A percentile compares a stretch with the other conserved stretches of the same genome.
These are phyloP conservation scores for Pichia sp. DNA, from an alignment of 1,139 yeast genomes.

Conservation along the genomic window DNA sequence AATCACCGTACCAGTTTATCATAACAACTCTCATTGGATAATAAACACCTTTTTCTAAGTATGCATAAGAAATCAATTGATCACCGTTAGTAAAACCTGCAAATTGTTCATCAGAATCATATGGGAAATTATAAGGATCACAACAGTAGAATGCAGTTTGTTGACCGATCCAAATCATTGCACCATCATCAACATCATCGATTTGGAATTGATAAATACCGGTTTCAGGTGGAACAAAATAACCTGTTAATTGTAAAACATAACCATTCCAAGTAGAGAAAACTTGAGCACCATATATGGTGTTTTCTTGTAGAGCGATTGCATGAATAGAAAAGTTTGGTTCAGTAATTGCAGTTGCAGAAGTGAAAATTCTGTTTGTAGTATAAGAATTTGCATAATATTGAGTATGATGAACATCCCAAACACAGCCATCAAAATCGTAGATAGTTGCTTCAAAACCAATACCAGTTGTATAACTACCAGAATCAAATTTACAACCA, in stretches of 20 bases:
- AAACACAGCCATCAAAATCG: constrained; percentile 4
- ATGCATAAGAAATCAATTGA: constrained; percentile 3
- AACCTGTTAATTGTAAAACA: constrained; percentile 19
- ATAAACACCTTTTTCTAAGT: constrained; percentile 11
- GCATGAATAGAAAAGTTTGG: constrained; percentile 14
- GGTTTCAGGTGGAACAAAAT: constrained; percentile 14
- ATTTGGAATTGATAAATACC: constrained; percentile 14
- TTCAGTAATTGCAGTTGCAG: constrained; percentile 8
- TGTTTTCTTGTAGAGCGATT: constrained; percentile 2
- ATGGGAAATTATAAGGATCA: constrained; percentile 11
- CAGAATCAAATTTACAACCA: constrained; percentile 7
- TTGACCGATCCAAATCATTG: constrained; percentile 15
- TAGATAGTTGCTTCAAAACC: constrained; percentile 13
- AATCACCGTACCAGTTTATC: constrained; percentile 12
- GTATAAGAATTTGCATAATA: constrained; percentile 13
- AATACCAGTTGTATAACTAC: neutral
- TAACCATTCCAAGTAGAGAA: constrained; percentile 11
- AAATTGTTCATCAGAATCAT: constrained; percentile 4
- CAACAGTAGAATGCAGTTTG: constrained; percentile 15
- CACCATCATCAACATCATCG: constrained; percentile 13
- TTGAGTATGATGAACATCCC: constrained; percentile 5
- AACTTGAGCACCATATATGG: constrained; percentile 8
- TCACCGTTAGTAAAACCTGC: constrained; percentile 3
- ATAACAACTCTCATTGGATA: constrained; percentile 19
- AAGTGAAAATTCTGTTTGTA: constrained; percentile 6